Percentiles rank a stretch among this genome's conserved stretches.
These are phyloP conservation scores for Polytrichum formosum DNA, from an alignment of 225 moss, liverwort and hornwort genomes.

Conservation along the genomic window DNA sequence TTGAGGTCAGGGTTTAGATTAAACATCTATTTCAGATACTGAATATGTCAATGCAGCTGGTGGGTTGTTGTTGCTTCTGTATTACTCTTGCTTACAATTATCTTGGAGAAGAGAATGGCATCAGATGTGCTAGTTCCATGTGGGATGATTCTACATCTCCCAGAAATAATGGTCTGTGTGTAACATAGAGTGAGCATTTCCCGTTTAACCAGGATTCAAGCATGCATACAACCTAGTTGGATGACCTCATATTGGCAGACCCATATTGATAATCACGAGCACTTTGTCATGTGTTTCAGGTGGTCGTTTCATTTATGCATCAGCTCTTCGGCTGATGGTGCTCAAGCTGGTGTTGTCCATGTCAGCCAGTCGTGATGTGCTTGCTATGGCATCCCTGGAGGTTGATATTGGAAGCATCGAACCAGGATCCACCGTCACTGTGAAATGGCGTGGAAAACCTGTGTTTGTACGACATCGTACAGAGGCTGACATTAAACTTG, in stretches of 20 bases:
- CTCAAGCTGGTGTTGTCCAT: slow-evolving; percentile 54
- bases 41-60: neutral
- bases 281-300: slow-evolving; percentile 14
- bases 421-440: slow-evolving; percentile 43
- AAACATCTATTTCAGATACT: neutral
- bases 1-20: neutral
- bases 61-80: too few species aligned
- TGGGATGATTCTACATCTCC: too few species aligned
- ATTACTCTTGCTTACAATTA: too few species aligned
- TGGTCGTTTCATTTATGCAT: slow-evolving; percentile 48
- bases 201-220: too few species aligned
- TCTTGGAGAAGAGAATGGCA: too few species aligned
- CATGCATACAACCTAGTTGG: too few species aligned
- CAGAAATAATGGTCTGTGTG: too few species aligned
- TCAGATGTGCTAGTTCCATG: too few species aligned
- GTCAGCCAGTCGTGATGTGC: slow-evolving; percentile 50
- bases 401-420: slow-evolving; percentile 40
- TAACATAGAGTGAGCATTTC: too few species aligned
- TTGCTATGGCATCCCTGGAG: slow-evolving; percentile 41
- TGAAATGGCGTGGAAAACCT: slow-evolving; percentile 59
- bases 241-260: too few species aligned
- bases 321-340: slow-evolving; percentile 32
- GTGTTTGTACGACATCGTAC: slow-evolving; percentile 53
- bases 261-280: neutral
- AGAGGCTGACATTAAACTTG: slow-evolving; percentile 39